These are phyloP conservation scores for Metschnikowia picachoensis DNA, from an alignment of 805 yeast species.

Conservation along the genomic window DNA sequence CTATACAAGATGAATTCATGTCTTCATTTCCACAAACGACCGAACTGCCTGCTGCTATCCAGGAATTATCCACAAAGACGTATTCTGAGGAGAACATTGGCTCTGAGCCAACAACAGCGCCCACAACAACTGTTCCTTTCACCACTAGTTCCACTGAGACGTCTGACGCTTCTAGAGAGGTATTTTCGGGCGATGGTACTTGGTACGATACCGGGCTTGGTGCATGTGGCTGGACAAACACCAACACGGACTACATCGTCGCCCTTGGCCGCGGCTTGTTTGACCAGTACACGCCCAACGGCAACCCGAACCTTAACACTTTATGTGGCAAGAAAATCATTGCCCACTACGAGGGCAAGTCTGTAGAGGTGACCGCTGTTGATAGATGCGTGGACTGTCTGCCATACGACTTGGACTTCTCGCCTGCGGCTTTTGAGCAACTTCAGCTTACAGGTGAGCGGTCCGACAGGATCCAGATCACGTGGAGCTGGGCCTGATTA, in stretches of 20 bases:
- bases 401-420: conserved; percentile 49
- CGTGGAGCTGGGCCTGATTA: conserved; percentile 42
- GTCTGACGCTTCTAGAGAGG: conserved; percentile 12
- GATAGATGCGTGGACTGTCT: conserved; percentile 57
- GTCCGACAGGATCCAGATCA: conserved; percentile 51
- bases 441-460: conserved; percentile 44
- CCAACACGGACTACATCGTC: conserved; percentile 46
- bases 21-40: conserved; percentile 1
- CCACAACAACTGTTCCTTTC: not conserved
- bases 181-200: conserved; percentile 45
- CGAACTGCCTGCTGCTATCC: not conserved
- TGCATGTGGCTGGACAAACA: conserved; percentile 50
- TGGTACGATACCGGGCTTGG: conserved; percentile 47
- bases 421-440: conserved; percentile 54
- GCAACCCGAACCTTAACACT: conserved; percentile 44
- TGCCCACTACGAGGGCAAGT: conserved; percentile 44
- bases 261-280: conserved; percentile 48
- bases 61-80: not conserved
- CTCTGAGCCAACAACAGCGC: not conserved
- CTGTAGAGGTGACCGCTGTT: conserved; percentile 54
- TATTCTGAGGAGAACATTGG: not conserved
- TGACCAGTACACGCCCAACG: conserved; percentile 29
- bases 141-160: conserved; percentile 4
- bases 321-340: conserved; percentile 52
- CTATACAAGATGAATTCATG: conserved; percentile 4